These are phyloP conservation scores for Penicillium sp. DNA, from an alignment of 2,329 filamentous ascomycete species.

Conservation along the genomic window DNA sequence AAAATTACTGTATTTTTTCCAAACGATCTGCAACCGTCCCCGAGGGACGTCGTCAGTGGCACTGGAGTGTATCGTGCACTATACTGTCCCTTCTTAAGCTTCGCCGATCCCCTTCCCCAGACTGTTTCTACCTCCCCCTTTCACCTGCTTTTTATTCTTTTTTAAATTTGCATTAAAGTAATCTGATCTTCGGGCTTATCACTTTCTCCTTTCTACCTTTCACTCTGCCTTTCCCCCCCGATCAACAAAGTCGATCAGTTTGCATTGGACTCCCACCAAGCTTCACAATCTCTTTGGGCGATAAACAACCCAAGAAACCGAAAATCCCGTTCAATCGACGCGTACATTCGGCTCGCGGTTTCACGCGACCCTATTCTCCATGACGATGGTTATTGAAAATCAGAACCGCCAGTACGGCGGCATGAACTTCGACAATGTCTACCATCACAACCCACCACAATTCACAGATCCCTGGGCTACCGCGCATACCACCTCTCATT, in stretches of 20 bases:
- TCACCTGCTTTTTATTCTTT: background rate
- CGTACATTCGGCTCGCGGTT: background rate
- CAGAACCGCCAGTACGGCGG: constrained; percentile 79
- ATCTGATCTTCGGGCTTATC: constrained; percentile 19
- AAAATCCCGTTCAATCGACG: background rate
- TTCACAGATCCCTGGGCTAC: constrained; percentile 90
- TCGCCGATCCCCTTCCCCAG: constrained; percentile 47
- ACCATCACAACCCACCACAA: constrained; percentile 63
- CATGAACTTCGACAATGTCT: constrained; percentile 79
- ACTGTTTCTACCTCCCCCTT: constrained; percentile 25
- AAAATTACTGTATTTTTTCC: constrained; percentile 22
- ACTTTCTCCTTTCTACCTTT: constrained; percentile 7
- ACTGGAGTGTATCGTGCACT: constrained; percentile 28
- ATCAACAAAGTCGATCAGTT: constrained; percentile 15
- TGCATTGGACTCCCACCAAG: background rate
- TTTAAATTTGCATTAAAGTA: background rate
- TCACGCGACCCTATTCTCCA: constrained; percentile 49
- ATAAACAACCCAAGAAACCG: background rate
- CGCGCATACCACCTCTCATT: constrained; percentile 56
- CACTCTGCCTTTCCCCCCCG: constrained; percentile 8
- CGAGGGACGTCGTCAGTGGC: constrained; percentile 44
- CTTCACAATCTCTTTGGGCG: background rate
- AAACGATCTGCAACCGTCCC: constrained; percentile 40
- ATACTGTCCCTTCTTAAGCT: constrained; percentile 44
- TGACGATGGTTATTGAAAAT: constrained; percentile 95